Conservation (phyloP, 2,329 filamentous ascomycete genomes). For the Neonectria sp. region DNA sequence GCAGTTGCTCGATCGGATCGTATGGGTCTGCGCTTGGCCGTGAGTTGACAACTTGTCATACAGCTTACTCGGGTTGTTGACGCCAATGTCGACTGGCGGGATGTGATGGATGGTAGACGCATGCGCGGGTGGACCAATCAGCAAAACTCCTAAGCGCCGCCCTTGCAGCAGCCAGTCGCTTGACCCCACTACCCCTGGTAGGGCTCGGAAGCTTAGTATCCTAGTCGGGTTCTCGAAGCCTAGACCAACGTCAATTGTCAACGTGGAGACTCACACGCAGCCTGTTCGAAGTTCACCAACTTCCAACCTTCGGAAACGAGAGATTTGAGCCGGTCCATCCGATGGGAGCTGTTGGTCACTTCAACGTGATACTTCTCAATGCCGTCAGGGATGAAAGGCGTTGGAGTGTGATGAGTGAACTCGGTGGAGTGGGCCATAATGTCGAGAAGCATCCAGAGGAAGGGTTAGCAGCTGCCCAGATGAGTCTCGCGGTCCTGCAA, state of each 20-base stretch:
- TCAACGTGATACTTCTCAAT: not conserved
- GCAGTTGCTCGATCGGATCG: conserved; percentile 1
- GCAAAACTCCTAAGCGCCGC: conserved; percentile 48
- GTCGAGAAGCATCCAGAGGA: conserved; percentile 13
- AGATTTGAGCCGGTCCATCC: not conserved
- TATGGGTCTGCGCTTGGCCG: conserved; percentile 17
- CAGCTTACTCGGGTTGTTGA: conserved; percentile 33
- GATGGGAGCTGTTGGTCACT: not conserved
- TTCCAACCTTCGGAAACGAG: conserved; percentile 3
- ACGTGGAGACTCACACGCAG: conserved; percentile 25
- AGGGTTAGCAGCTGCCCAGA: conserved; percentile 27
- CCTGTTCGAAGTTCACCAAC: conserved; percentile 20
- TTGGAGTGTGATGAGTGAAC: conserved; percentile 5
- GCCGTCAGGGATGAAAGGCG: not conserved
- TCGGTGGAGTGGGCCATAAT: conserved; percentile 29
- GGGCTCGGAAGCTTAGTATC: conserved; percentile 38
- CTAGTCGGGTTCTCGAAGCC: conserved; percentile 30
- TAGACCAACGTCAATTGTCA: conserved; percentile 36
- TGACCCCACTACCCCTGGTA: conserved; percentile 43
- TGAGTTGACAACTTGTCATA: conserved; percentile 16
- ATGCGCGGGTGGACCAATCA: conserved; percentile 45
- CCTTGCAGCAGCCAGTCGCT: conserved; percentile 47
- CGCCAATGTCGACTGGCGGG: conserved; percentile 37
- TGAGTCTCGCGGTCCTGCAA: conserved; percentile 23
- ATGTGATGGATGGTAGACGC: conserved; percentile 44